Conservation (phyloP, 179 eudicot genomes). For the Heliamphora pulchella region DNA sequence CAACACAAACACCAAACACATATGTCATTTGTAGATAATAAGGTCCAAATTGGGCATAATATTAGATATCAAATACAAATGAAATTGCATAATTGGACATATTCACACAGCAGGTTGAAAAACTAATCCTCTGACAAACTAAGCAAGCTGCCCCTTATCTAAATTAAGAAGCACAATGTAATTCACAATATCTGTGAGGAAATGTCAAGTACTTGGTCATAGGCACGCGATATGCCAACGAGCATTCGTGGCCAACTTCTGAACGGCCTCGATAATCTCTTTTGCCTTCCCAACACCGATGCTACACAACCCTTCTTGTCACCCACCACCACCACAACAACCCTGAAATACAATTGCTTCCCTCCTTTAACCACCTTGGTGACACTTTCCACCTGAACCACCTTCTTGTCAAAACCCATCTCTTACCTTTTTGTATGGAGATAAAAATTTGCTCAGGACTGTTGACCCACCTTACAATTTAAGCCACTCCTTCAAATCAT, state of each 20-base stretch:
- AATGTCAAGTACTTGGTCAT: slow-evolving; percentile 80
- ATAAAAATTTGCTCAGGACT: too few species aligned
- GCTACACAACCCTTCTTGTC: slow-evolving; percentile 83
- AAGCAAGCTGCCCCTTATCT: neutral
- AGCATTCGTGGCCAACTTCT: slow-evolving; percentile 74
- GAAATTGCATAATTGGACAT: neutral
- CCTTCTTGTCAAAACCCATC: slow-evolving; percentile 7
- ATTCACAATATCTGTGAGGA: slow-evolving; percentile 63
- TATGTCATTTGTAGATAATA: neutral
- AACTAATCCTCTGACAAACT: neutral
- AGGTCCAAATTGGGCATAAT: neutral
- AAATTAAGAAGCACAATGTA: neutral
- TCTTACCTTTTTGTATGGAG: too few species aligned
- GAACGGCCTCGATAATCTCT: slow-evolving; percentile 69
- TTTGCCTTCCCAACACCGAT: slow-evolving; percentile 92
- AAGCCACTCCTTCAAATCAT: too few species aligned
- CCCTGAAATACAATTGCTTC: slow-evolving; percentile 79
- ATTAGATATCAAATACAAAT: neutral
- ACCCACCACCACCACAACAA: slow-evolving; percentile 82
- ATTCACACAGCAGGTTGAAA: neutral
- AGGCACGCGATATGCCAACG: slow-evolving; percentile 69
- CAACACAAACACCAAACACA: slow-evolving; percentile 8
- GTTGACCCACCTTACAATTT: too few species aligned
- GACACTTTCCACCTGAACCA: slow-evolving; percentile 88
- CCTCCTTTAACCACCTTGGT: slow-evolving; percentile 97